Conservation (phyloP, 169 alveolate genomes). For the Plasmodium falciparum region DNA sequence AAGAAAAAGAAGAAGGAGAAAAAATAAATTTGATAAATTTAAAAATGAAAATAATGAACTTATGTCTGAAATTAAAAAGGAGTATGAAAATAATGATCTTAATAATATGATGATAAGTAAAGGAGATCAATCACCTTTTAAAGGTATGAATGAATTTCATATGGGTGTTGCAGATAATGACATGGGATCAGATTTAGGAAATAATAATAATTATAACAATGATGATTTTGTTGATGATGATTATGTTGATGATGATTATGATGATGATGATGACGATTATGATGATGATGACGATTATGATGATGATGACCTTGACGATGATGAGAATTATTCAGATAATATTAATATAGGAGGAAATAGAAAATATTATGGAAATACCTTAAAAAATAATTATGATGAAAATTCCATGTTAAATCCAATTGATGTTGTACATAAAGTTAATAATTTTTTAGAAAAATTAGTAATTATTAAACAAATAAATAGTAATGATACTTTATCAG, state of each 20-base stretch:
- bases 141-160: conserved; percentile 27
- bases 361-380: conserved; percentile 9
- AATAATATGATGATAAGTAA: conserved; percentile 19
- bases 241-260: conserved; percentile 13
- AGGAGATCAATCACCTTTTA: conserved; percentile 13
- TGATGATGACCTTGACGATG: neutral
- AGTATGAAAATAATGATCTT: conserved; percentile 54
- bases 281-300: neutral
- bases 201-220: neutral
- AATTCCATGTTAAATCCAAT: conserved; percentile 84
- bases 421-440: conserved; percentile 87
- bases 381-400: conserved; percentile 30
- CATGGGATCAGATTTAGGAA: neutral
- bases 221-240: neutral
- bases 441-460: conserved; percentile 83
- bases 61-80: conserved; percentile 61
- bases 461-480: conserved; percentile 86
- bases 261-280: conserved; percentile 66
- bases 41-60: conserved; percentile 9
- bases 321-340: conserved; percentile 1
- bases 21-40: conserved; percentile 24
- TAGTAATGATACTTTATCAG: conserved; percentile 84
- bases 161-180: conserved; percentile 4
- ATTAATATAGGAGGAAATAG: neutral
- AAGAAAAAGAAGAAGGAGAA: conserved; percentile 39